Evolutionary conservation across 768 basidiomycete species (phyloP), one percentile per base, ranked within the genome.

Genomic region (Trametes gibbosa): DNA sequence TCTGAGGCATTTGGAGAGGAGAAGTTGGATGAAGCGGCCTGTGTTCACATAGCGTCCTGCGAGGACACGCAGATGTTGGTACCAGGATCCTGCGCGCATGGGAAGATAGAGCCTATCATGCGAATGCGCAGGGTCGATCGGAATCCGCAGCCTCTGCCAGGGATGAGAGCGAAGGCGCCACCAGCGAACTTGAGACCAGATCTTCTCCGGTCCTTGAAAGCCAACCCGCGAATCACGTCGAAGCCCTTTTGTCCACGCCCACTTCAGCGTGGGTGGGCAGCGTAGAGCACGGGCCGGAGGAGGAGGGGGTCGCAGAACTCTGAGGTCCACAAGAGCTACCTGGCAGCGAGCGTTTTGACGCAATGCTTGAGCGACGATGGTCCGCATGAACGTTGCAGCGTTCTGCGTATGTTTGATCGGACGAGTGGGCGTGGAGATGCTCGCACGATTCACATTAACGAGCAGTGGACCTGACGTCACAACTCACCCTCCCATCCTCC

Each of bases 151-250:
- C 50, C 70, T 63, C 9, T 75, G 73, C 63, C 69, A 0, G 77
- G 79, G 73, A 79, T 76, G 47, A 77, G 70, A 41, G 73, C 72
- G 59, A 78, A 78, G 0, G 72, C 73, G 13, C 78, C 78, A 5
- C 77, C 76, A 1, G 76, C 77, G 52, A 78, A 79, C 64, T 80
- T 79, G 50, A 80, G 66, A 0, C 78, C 75, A 59, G 72, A 76
- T 45, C 73, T 71, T 7, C 76, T 73, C 75, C 77, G 76, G 56
- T 77, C 74, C 48, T 68, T 68, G 3, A 78, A 1, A 77, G 62
- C 46, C 0, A 77, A 76, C 12, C 78, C 77, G 14, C 78, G 72
- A 50, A 79, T 80, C 64, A 80, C 76, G 3, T 77, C 76, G 27
- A 77, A 57, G n/a, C 5, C 78, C 74, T n/a, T 67, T 68, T 29